Evolutionary conservation across 768 basidiomycete species (phyloP), one percentile per base, ranked within the genome.

Genomic region (Wakefieldia striispora): DNA sequence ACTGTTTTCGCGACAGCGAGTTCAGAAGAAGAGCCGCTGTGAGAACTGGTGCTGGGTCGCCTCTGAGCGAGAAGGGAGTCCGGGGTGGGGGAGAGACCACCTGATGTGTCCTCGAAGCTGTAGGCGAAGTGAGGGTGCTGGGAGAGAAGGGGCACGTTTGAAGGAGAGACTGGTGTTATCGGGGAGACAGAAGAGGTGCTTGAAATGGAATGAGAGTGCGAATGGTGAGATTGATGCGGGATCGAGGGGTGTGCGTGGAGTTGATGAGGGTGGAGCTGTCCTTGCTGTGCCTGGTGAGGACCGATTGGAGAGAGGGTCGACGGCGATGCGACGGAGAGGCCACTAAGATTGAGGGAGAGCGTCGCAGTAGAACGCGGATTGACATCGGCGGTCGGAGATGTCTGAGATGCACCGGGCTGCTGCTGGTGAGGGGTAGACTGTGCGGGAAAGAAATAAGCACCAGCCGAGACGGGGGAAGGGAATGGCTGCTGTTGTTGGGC

Each of bases 271-370:
- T 87, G 68, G 82, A 78, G 39, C 78, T 82, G 52, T 79, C 64
- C 21, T 62, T 65, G 49, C 65, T 67, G 54, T 51, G 73, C 54
- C 56, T 72, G 53, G 43, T 75, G 75, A 8, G 76, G 74, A 17
- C 74, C 78, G 62, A 82, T 78, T 39, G 86, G 84, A 12, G 84
- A 86, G 45, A 83, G 73, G 52, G 80, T 80, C 8, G 81, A 75
- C 9, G 85, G 84, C 19, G 84, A 86, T 36, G 83, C 68, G 47
- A 89, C 86, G 43, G 79, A 72, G 45, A 89, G 76, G 1, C 78
- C 75, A 21, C 81, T 81, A 49, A 90, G 73, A 63, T 88, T 89
- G 63, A 89, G 78, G 26, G 83, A 80, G 38, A 88, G 73, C 1
- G 75, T 67, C n/a, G 72, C 58, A 20, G 60, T 65, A 34, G 60